Evolutionary conservation across 2,329 filamentous ascomycete species (phyloP).

Genomic region (Pezicula rhizophila): DNA sequence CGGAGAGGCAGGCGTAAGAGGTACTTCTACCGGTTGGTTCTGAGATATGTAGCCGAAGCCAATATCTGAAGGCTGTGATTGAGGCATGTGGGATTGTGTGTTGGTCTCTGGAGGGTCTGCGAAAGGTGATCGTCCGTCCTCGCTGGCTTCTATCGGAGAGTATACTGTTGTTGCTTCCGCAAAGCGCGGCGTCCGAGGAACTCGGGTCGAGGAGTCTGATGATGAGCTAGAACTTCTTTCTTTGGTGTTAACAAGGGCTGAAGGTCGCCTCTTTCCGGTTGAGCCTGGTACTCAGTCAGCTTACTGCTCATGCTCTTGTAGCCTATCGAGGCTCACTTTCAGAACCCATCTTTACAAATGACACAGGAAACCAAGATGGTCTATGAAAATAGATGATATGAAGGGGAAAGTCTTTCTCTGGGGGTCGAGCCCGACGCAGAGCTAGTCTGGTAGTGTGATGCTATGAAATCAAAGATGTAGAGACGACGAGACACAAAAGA

Average conservation of each 20-base stretch:
- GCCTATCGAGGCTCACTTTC: neutral
- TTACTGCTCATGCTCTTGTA: constrained; percentile 3
- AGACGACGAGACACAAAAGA: constrained; percentile 18
- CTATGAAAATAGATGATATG: constrained; percentile 3
- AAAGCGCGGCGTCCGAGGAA: constrained; percentile 70
- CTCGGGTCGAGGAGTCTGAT: constrained; percentile 43
- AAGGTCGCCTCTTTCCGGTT: constrained; percentile 23
- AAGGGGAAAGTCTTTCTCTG: constrained; percentile 11
- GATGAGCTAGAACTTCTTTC: constrained; percentile 36
- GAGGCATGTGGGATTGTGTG: constrained; percentile 44
- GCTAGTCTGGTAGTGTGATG: constrained; percentile 13
- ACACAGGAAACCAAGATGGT: constrained; percentile 1
- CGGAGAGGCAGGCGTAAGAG: constrained; percentile 67
- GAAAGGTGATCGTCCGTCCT: constrained; percentile 46
- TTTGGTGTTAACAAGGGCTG: constrained; percentile 13
- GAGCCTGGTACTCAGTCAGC: constrained; percentile 6
- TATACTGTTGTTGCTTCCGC: constrained; percentile 74
- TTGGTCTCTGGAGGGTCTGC: constrained; percentile 48
- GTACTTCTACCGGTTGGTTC: constrained; percentile 49
- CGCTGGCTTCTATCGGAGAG: constrained; percentile 61
- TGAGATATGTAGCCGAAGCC: constrained; percentile 84
- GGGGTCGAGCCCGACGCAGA: constrained; percentile 16
- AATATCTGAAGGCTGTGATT: constrained; percentile 74
- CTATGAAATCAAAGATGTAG: constrained; percentile 8
- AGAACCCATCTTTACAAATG: constrained; percentile 11